Evolutionary conservation across 108 stramenopile species (phyloP), one percentile per base, ranked within the genome.

Genomic region (Pseudonitzschia pungens): DNA sequence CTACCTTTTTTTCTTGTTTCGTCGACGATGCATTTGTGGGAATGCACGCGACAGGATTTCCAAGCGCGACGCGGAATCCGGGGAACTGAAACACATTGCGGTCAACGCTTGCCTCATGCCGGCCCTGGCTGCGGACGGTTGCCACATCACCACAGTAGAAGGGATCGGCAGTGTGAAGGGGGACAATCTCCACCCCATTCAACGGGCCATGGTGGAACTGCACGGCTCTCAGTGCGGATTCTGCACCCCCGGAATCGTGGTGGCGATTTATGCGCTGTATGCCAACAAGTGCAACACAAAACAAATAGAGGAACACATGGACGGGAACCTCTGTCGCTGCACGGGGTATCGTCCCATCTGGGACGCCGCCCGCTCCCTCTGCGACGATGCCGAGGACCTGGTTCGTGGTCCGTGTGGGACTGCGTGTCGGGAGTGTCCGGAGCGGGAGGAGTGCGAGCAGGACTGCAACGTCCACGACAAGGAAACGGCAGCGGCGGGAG

Each of bases 221-320:
- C 97, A 98, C 71, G 97, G 96, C 20, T 93, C 92, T 10, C 97
- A 98, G 77, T 98, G 97, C 76, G 97, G 96, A 31, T 98, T 93
- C 78, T 98, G 97, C 71, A 98, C 97, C 29, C 97, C 97, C 14
- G 97, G 97, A 41, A 97, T 98, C 54, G 85, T 97, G 57, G 93
- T 97, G 80, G 85, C 94, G 11, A 63, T 98, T 48, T 98, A 96
- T 76, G 80, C 94, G 24, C 65, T 97, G 12, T 83, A 96, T 71
- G 85, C 92, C 27, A 89, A 85, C 58, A 69, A 81, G 40, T 44
- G 76, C 10, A 62, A 53, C 29, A 62, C 60, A 10, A 65, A 70
- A 18, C 78, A 89, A 28, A 66, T 98, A n/a, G 96, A 98, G 79
- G 96, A 95, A 70, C 87, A 89, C 63, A 44, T 98, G 70, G 97